A percentile compares a stretch with the other conserved stretches of the same genome.
These are phyloP conservation scores for Aspergillus transmontanensis DNA, from an alignment of 2,329 filamentous ascomycete species.

Conservation along the genomic window DNA sequence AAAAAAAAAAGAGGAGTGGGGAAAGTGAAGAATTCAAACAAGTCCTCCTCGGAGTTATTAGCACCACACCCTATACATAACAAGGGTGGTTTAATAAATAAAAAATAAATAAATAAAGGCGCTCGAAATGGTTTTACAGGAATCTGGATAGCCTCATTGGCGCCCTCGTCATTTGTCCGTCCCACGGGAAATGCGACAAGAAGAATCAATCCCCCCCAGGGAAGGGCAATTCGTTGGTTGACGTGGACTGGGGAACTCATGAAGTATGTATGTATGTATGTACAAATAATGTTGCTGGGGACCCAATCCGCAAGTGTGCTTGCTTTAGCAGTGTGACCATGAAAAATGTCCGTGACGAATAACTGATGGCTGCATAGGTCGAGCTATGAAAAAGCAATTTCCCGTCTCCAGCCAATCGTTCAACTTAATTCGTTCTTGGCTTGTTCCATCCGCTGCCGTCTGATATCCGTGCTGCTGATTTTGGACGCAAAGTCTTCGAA, in stretches of 20 bases:
- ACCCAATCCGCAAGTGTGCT: not conserved
- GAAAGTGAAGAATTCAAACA: not conserved
- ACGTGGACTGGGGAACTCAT: not conserved
- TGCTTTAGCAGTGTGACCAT: not conserved
- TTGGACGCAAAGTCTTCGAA: conserved; percentile 73
- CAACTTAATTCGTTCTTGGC: conserved; percentile 30
- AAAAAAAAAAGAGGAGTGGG: not conserved
- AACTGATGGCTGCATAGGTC: conserved; percentile 6
- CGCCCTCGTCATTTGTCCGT: not conserved
- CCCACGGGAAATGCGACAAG: not conserved
- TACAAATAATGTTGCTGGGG: not conserved
- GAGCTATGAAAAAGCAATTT: conserved; percentile 6
- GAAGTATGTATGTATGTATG: not conserved
- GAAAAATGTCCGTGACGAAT: conserved; percentile 1
- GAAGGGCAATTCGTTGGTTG: not conserved
- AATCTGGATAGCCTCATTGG: conserved; percentile 4
- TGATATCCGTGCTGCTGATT: conserved; percentile 88
- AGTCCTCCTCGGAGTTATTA: not conserved
- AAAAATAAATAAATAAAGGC: no score
- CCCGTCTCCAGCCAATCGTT: conserved; percentile 8
- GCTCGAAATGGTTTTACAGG: not conserved
- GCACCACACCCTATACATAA: not conserved
- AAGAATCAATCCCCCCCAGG: not conserved
- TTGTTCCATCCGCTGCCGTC: conserved; percentile 52
- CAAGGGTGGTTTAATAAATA: not conserved